phyloP scores from a whole-genome alignment of 495 filamentous ascomycete species.

The Aspergillus sparsus region DNA sequence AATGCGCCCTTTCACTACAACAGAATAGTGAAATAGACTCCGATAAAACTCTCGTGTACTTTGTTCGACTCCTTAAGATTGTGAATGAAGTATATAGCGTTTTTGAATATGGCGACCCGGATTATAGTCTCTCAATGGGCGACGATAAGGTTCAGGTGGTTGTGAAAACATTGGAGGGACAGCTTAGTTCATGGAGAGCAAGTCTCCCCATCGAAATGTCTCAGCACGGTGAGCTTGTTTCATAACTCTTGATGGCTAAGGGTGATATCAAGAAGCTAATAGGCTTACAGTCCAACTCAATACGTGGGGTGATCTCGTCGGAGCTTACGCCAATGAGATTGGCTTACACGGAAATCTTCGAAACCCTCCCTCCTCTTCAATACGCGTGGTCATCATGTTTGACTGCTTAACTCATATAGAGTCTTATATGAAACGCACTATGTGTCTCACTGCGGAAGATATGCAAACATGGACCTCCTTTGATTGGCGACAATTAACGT shows the following conservation, averaged over 20 bases:
- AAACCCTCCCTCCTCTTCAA: not conserved
- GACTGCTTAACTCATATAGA: constrained; percentile 4
- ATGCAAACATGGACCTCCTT: constrained; percentile 9
- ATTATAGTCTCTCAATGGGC: not conserved
- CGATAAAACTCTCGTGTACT: constrained; percentile 4
- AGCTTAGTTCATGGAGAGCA: constrained; percentile 6
- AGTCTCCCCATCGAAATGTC: not conserved
- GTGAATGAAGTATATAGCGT: constrained; percentile 6
- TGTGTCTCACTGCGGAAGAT: not conserved
- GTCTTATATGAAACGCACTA: not conserved
- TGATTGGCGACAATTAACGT: constrained; percentile 7
- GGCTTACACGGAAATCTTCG: constrained; percentile 1
- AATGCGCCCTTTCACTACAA: not conserved
- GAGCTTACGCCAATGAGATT: constrained; percentile 3
- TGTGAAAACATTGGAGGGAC: not conserved
- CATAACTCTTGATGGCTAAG: no score
- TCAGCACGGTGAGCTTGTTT: not conserved
- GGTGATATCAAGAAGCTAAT: not conserved
- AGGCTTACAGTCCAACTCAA: not conserved
- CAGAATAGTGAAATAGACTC: not conserved
- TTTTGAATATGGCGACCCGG: not conserved
- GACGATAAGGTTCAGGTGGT: constrained; percentile 4
- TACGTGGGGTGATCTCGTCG: constrained; percentile 6
- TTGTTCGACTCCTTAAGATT: not conserved
- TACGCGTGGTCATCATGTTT: constrained; percentile 4